These are phyloP conservation scores for Coniochaeta prunicola DNA, from an alignment of 2,329 filamentous ascomycete genomes.

Conservation along the genomic window DNA sequence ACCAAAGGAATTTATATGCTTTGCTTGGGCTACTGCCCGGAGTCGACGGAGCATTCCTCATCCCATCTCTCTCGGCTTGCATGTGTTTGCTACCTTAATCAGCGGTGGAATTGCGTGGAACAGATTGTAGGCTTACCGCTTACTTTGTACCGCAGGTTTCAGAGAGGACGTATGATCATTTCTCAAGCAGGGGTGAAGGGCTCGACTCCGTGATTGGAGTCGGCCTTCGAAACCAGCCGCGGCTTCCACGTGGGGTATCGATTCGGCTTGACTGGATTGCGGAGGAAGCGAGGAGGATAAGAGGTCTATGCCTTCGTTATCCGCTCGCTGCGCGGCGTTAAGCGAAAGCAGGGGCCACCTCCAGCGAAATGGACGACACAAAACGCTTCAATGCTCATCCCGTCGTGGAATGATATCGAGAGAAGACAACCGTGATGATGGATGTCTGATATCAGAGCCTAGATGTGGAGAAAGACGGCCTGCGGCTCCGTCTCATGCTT, in stretches of 20 bases:
- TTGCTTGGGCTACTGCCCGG: neutral
- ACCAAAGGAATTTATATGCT: neutral
- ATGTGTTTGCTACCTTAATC: constrained; percentile 1
- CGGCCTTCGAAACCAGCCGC: neutral
- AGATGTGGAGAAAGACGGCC: neutral
- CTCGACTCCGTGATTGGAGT: neutral
- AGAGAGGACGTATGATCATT: neutral
- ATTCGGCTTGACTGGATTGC: neutral
- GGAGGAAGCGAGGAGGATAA: neutral
- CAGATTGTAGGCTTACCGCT: neutral
- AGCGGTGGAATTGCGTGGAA: neutral
- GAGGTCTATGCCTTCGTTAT: constrained; percentile 3
- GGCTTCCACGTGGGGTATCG: constrained; percentile 1
- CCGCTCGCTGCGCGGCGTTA: neutral
- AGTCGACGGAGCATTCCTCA: neutral
- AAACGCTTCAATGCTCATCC: neutral
- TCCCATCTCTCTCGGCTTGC: neutral
- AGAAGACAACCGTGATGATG: neutral
- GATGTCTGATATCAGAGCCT: neutral
- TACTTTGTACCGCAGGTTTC: neutral
- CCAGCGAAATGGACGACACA: neutral
- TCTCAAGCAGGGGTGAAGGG: neutral
- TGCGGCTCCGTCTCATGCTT: constrained; percentile 1
- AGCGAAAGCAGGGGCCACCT: neutral
- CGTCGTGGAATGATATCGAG: neutral